Base-by-base conservation (phyloP, 129 eudicot species). In the Pittosporum tobira region DNA sequence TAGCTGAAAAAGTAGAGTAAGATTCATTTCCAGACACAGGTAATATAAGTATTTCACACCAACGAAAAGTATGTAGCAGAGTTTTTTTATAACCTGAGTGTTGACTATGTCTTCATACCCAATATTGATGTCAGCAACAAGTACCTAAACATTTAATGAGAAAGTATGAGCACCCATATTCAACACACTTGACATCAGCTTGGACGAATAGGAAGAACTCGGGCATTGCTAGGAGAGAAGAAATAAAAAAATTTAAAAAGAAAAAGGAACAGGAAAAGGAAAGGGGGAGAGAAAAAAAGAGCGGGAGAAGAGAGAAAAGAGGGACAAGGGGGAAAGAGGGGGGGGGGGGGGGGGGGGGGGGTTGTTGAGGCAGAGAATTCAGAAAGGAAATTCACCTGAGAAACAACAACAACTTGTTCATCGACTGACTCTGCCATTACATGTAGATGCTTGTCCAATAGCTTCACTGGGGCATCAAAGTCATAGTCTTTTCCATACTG, bases 401-500 rank as follows among this genome's bases (percentile, higher is more conserved):
- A 76, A 64, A 80, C 74, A 43, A 80, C 87, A 10, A 80, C 77
- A 43, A 80, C 77, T 62, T 80, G 79, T 46, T 80, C 87, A 53
- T 80, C 87, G 51, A 72, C 66, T 46, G 79, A 72, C 69, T 80
- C 68, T 4, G 87, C 82, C 87, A 80, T 76, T 27, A 70, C 79
- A 23, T 81, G 87, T 34, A 76, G 67, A 66, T 76, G 74, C 64
- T 81, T 81, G 62, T 81, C 83, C 72, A 81, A 34, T 20, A 81
- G 71, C 75, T 81, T 81, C 51, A 81, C 87, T 3, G 87, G 83
- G 60, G 80, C 80, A 73, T 81, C 83, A 73, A 73, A 81, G 26
- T 80, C 82, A 40, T 80, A 80, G 62, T 76, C 87, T 66, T 73
- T 81, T 63, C 87, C 87, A 43, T 81, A 81, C 83, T 80, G 62